phyloP scores from a whole-genome alignment of 2,329 filamentous ascomycete species.

The Hymenoscyphus scutula region DNA sequence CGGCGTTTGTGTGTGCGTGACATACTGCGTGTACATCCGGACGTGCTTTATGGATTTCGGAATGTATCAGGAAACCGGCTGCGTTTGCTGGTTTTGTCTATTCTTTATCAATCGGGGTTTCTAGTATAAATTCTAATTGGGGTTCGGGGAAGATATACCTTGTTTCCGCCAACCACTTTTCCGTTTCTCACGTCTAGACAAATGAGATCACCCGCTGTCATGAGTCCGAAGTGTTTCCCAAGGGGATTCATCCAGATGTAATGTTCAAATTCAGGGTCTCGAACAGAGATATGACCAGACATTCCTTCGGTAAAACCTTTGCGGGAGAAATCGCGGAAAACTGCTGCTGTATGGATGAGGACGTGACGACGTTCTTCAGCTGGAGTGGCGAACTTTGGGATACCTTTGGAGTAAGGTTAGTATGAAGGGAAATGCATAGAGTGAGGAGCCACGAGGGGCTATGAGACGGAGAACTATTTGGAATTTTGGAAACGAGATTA shows the following conservation, averaged over 20 bases:
- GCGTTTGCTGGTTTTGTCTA: conserved; percentile 58
- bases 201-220: conserved; percentile 66
- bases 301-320: conserved; percentile 68
- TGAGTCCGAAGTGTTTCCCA: conserved; percentile 61
- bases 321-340: conserved; percentile 66
- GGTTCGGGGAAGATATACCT: conserved; percentile 23
- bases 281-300: conserved; percentile 64
- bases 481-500: background rate
- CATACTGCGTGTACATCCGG: conserved; percentile 65
- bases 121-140: background rate
- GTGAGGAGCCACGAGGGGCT: background rate
- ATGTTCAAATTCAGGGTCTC: conserved; percentile 60
- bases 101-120: background rate
- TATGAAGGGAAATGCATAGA: background rate
- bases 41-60: conserved; percentile 63
- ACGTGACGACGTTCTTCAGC: conserved; percentile 61
- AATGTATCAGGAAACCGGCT: conserved; percentile 69
- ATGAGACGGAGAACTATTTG: background rate
- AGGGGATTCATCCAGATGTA: conserved; percentile 70
- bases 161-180: conserved; percentile 62
- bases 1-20: conserved; percentile 65
- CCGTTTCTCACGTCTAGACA: conserved; percentile 59
- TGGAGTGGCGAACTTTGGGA: conserved; percentile 53
- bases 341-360: conserved; percentile 63
- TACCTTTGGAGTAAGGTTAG: conserved; percentile 40